phyloP scores from a whole-genome alignment of 495 filamentous ascomycete genomes.

The Neurospora sp. region DNA sequence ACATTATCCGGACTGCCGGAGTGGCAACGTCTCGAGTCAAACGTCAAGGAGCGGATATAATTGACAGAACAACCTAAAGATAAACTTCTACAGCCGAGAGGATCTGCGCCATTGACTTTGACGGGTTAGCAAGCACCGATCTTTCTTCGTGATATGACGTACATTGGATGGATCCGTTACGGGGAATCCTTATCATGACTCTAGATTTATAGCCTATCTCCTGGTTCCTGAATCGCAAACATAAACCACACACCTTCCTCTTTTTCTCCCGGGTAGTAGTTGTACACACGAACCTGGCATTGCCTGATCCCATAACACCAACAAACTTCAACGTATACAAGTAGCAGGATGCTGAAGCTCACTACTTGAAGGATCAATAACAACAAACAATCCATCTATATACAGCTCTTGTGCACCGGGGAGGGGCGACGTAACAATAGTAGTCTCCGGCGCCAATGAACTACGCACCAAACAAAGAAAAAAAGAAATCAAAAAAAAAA shows the following conservation, averaged over 20 bases:
- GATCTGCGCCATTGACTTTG: not conserved
- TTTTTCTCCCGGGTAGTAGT: not conserved
- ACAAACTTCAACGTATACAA: not conserved
- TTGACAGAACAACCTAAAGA: not conserved
- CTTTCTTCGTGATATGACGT: not conserved
- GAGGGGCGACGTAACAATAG: not conserved
- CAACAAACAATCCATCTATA: not conserved
- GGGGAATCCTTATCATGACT: not conserved
- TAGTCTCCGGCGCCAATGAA: not conserved
- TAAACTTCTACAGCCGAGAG: not conserved
- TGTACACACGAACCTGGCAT: not conserved
- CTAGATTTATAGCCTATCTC: not conserved
- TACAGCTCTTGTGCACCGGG: conserved; percentile 1
- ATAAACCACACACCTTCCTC: not conserved
- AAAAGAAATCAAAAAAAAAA: not conserved
- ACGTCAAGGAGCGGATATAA: not conserved
- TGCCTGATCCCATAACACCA: not conserved
- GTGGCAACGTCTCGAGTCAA: not conserved
- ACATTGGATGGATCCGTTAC: not conserved
- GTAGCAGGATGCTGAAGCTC: not conserved
- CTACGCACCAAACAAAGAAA: not conserved
- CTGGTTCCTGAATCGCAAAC: not conserved
- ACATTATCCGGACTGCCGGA: not conserved
- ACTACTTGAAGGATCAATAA: not conserved
- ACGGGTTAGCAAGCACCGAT: not conserved